A percentile compares a stretch with the other conserved stretches of the same genome.
phyloP scores from a whole-genome alignment of 306 rosid genomes.

The Ziziphus jujuba region DNA sequence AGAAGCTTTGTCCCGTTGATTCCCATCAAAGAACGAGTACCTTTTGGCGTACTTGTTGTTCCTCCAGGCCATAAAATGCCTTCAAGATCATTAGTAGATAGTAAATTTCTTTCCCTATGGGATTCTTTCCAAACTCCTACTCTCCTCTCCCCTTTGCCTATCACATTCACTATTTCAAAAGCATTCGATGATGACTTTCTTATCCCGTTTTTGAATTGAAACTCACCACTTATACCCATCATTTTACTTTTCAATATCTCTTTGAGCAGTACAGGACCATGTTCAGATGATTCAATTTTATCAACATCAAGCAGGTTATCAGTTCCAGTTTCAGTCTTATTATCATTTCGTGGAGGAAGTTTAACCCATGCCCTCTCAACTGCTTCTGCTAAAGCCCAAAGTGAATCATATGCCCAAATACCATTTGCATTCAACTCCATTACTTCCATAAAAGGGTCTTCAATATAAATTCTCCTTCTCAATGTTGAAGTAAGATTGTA shows the following conservation, averaged over 20 bases:
- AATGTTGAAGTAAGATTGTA: constrained; percentile 7
- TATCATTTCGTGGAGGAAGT: not conserved
- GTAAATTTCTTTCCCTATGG: not conserved
- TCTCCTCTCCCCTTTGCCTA: not conserved
- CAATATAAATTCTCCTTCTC: constrained; percentile 4
- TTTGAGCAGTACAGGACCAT: not conserved
- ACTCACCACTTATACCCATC: constrained; percentile 20
- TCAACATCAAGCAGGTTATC: not conserved
- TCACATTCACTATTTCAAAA: constrained; percentile 12
- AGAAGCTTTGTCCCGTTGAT: not conserved
- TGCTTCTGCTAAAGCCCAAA: constrained; percentile 18
- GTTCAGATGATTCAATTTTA: not conserved
- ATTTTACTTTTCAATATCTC: constrained; percentile 1
- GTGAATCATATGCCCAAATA: constrained; percentile 16
- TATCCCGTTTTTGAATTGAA: not conserved
- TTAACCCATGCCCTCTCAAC: constrained; percentile 9
- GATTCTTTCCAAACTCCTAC: not conserved
- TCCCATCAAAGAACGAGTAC: not conserved
- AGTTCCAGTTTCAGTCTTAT: not conserved
- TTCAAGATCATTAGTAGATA: not conserved
- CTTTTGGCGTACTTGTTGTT: not conserved
- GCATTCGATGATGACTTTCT: no score
- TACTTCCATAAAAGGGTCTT: not conserved
- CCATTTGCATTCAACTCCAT: constrained; percentile 1
- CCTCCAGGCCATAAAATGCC: constrained; percentile 15